Conservation (phyloP, 345 rosid species). For the Limnanthes douglasii region DNA sequence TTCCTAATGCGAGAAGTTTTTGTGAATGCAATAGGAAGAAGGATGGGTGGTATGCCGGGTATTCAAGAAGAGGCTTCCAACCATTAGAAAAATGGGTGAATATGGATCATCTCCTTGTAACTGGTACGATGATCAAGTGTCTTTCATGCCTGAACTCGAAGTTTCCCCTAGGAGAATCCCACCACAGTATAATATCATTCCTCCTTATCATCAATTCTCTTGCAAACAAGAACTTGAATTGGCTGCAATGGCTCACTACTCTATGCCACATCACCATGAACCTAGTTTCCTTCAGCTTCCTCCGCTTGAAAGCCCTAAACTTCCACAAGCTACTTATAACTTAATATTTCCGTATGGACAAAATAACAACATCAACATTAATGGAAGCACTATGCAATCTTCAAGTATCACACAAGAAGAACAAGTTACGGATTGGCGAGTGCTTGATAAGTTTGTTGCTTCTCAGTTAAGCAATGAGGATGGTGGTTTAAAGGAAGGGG, state of each 20-base stretch:
- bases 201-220: slow-evolving; percentile 17
- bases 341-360: slow-evolving; percentile 25
- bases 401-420: slow-evolving; percentile 45
- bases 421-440: slow-evolving; percentile 90
- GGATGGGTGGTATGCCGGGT: slow-evolving; percentile 98
- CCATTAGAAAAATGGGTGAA: slow-evolving; percentile 43
- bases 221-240: slow-evolving; percentile 82
- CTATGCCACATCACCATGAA: slow-evolving; percentile 27
- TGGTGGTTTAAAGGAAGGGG: slow-evolving; percentile 23
- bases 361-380: slow-evolving; percentile 21
- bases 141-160: slow-evolving; percentile 48
- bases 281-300: slow-evolving; percentile 57
- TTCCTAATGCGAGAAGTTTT: too few species aligned
- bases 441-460: slow-evolving; percentile 90
- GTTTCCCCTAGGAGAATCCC: slow-evolving; percentile 40
- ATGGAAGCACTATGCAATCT: slow-evolving; percentile 42
- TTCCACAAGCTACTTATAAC: slow-evolving; percentile 40
- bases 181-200: slow-evolving; percentile 22
- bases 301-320: slow-evolving; percentile 63
- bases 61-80: slow-evolving; percentile 71
- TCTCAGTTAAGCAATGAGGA: slow-evolving; percentile 90
- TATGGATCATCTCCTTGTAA: slow-evolving; percentile 43
- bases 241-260: slow-evolving; percentile 16
- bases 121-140: slow-evolving; percentile 79
- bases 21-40: slow-evolving; percentile 57